Conservation (phyloP, 2,329 filamentous ascomycete genomes). For the Xylariaceae sp. region DNA sequence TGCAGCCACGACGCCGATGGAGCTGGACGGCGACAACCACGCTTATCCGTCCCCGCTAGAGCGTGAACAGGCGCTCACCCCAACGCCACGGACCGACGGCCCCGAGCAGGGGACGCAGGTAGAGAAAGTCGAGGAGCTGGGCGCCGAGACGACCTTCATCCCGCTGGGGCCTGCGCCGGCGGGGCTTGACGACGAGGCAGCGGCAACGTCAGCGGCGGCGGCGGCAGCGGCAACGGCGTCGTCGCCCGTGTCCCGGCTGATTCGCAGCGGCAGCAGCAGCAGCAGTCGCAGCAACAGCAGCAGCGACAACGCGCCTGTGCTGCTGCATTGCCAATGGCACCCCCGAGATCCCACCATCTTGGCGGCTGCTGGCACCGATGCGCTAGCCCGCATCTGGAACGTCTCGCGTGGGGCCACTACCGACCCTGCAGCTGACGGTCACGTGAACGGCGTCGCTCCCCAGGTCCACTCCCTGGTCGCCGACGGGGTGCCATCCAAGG, state of each 20-base stretch:
- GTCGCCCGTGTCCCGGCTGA: constrained; percentile 27
- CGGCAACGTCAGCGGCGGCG: no score
- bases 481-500: constrained; percentile 41
- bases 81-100: constrained; percentile 49
- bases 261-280: constrained; percentile 28
- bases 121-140: constrained; percentile 55
- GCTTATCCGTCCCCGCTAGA: constrained; percentile 60
- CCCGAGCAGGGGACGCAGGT: constrained; percentile 58
- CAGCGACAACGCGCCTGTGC: constrained; percentile 48
- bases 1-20: constrained; percentile 50
- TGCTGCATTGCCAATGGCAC: constrained; percentile 64
- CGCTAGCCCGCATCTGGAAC: constrained; percentile 63
- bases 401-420: constrained; percentile 46
- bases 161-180: constrained; percentile 38
- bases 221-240: constrained; percentile 21
- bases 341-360: constrained; percentile 56
- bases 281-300: constrained; percentile 33
- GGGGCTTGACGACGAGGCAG: constrained; percentile 14
- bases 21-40: constrained; percentile 48
- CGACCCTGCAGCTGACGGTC: constrained; percentile 36
- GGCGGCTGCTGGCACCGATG: constrained; percentile 61
- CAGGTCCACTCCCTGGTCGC: constrained; percentile 43
- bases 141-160: constrained; percentile 52
- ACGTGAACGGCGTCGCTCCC: constrained; percentile 35
- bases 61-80: constrained; percentile 46